A percentile compares a stretch with the other conserved stretches of the same genome.
These are phyloP conservation scores for Populus ilicifolia DNA, from an alignment of 345 rosid genomes.

Conservation along the genomic window DNA sequence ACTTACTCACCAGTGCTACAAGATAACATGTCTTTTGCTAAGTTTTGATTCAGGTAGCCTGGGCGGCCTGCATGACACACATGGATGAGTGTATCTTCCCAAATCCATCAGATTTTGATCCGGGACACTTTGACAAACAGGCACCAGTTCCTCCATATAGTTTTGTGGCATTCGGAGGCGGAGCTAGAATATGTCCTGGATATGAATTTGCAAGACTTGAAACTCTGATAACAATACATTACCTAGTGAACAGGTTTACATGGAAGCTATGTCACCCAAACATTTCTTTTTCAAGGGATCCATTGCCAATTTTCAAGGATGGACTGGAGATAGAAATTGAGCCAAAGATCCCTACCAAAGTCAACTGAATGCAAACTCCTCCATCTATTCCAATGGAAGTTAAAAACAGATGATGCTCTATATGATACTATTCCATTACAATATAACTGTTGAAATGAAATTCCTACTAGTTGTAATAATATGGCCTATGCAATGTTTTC, in stretches of 20 bases:
- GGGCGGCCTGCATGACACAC: slow-evolving; percentile 30
- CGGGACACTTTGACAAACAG: slow-evolving; percentile 28
- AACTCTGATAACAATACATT: slow-evolving; percentile 23
- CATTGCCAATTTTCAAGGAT: slow-evolving; percentile 15
- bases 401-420: too few species aligned
- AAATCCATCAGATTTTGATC: slow-evolving; percentile 28
- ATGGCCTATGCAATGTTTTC: too few species aligned
- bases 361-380: background rate
- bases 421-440: too few species aligned
- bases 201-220: slow-evolving; percentile 34
- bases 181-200: slow-evolving; percentile 33
- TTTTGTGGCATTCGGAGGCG: slow-evolving; percentile 29
- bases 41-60: slow-evolving; percentile 18
- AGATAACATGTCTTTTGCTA: too few species aligned
- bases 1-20: too few species aligned
- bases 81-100: slow-evolving; percentile 30
- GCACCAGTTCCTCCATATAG: slow-evolving; percentile 20
- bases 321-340: slow-evolving; percentile 16
- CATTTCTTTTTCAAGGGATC: slow-evolving; percentile 12
- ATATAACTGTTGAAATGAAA: too few species aligned
- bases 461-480: too few species aligned
- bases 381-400: too few species aligned
- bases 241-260: slow-evolving; percentile 24
- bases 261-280: slow-evolving; percentile 16
- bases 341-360: slow-evolving; percentile 5